Base-by-base conservation (phyloP, 164 flowering plant genomes). In the Macadamia integrifolia region DNA sequence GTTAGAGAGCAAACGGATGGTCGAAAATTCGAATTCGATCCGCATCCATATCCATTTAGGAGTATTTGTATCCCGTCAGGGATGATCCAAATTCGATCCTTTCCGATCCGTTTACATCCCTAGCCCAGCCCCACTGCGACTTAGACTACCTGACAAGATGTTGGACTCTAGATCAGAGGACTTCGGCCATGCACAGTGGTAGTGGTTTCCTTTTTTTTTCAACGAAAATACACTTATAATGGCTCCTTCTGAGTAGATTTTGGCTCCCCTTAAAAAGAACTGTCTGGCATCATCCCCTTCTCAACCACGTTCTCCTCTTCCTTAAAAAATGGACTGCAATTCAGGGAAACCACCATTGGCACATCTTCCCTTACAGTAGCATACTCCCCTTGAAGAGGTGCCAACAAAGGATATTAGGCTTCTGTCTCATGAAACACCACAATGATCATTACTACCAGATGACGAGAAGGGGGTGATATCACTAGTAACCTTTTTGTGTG, bases 381-480 rank as follows among this genome's bases (percentile, higher is more conserved):
- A 57, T 67, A 43, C 70, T 72, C 75, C 66, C 66, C 66, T 32
- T 66, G 62, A 61, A 72, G 66, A 61, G 52, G 35, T 61, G 30
- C 28, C 61, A 61, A 31, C 60, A 18, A 60, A 6, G 60, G 65
- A 71, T 52, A 66, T 66, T 72, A 72, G 70, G 66, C 61, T 1
- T 6, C 0, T 10, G n/a, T 72, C 57, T 72, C 69, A 66, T 66
- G 67, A 18, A 70, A 70, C n/a, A 64, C 67, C 11, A 62, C 66
- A 66, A 66, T 69, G 42, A 71, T 6, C 15, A 62, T 72, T 11
- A 72, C 30, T 66, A 66, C 61, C 66, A 72, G 61, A 11, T 23
- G 63, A 59, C 35, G 44, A 17, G 74, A 48, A 43, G 48, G 48
- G 48, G 48, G 9, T 43, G 48, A 43, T 43, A 43, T 6, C 48